These are phyloP conservation scores for Withania somnifera DNA, from an alignment of 305 asterid species.

Conservation along the genomic window DNA sequence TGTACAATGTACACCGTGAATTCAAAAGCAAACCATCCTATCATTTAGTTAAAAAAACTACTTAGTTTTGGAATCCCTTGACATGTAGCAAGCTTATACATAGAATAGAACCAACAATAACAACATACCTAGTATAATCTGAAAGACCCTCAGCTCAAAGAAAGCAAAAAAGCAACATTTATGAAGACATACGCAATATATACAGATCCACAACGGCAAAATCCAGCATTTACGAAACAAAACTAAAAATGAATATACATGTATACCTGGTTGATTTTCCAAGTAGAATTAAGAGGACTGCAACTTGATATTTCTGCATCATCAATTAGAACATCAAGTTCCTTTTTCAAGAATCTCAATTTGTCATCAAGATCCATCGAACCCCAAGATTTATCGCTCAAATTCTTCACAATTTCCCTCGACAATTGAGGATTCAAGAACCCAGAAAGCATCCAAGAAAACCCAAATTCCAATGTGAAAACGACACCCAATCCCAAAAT, in stretches of 20 bases:
- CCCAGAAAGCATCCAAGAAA: constrained; percentile 32
- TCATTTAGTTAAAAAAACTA: neutral
- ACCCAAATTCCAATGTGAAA: constrained; percentile 37
- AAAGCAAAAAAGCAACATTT: too few species aligned
- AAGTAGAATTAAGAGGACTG: constrained; percentile 35
- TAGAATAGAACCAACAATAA: neutral
- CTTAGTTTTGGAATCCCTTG: neutral
- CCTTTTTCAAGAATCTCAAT: constrained; percentile 40
- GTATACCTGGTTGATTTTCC: constrained; percentile 60
- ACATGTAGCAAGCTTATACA: neutral
- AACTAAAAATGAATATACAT: constrained; percentile 26
- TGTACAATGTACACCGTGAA: constrained; percentile 41
- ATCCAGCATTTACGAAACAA: neutral
- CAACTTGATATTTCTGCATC: constrained; percentile 21
- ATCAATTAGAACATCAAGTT: constrained; percentile 19
- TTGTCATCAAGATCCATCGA: constrained; percentile 28
- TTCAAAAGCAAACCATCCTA: constrained; percentile 55
- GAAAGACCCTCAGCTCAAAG: too few species aligned
- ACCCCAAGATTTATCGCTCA: constrained; percentile 35
- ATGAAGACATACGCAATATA: too few species aligned
- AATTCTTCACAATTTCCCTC: constrained; percentile 22
- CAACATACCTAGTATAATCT: too few species aligned
- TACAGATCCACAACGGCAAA: neutral
- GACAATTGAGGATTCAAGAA: constrained; percentile 27
- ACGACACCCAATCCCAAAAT: constrained; percentile 27